Evolutionary conservation across 2,329 filamentous ascomycete species (phyloP).

Genomic region (Tolypocladium paradoxum): DNA sequence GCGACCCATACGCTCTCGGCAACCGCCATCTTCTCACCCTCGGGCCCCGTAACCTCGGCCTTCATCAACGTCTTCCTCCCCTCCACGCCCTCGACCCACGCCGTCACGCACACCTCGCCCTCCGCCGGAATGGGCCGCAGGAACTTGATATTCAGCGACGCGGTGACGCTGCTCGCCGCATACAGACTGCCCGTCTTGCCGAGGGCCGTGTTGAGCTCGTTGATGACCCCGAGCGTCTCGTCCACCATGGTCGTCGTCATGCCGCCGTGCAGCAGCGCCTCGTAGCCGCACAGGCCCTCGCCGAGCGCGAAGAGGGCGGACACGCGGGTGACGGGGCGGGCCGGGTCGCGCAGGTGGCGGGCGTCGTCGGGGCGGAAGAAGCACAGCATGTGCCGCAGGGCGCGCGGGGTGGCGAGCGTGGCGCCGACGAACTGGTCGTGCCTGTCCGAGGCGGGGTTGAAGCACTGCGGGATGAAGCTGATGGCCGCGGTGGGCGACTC

Average conservation of each 20-base stretch:
- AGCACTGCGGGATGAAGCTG: conserved; percentile 21
- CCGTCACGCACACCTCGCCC: conserved; percentile 18
- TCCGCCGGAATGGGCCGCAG: conserved; percentile 19
- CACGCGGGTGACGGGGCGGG: conserved; percentile 16
- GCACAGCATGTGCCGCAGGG: conserved; percentile 22
- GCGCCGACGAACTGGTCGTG: conserved; percentile 24
- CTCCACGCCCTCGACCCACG: conserved; percentile 19
- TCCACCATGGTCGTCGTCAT: conserved; percentile 23
- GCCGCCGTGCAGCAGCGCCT: conserved; percentile 24
- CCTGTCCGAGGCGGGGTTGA: conserved; percentile 15
- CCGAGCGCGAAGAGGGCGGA: conserved; percentile 21
- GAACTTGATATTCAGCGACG: conserved; percentile 22
- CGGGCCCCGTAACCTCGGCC: conserved; percentile 18
- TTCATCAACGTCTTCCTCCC: conserved; percentile 22
- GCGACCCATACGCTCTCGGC: conserved; percentile 22
- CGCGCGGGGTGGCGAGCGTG: conserved; percentile 17
- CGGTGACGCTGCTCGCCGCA: conserved; percentile 20
- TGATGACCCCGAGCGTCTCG: conserved; percentile 24
- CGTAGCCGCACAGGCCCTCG: conserved; percentile 21
- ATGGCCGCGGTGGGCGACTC: conserved; percentile 7
- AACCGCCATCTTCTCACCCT: conserved; percentile 17
- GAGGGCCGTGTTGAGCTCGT: conserved; percentile 24
- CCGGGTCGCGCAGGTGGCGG: conserved; percentile 11
- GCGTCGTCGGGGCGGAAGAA: conserved; percentile 19
- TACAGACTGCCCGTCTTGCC: conserved; percentile 18